Base-by-base conservation (phyloP, 2,329 filamentous ascomycete genomes). In the Aschersonia sp. region DNA sequence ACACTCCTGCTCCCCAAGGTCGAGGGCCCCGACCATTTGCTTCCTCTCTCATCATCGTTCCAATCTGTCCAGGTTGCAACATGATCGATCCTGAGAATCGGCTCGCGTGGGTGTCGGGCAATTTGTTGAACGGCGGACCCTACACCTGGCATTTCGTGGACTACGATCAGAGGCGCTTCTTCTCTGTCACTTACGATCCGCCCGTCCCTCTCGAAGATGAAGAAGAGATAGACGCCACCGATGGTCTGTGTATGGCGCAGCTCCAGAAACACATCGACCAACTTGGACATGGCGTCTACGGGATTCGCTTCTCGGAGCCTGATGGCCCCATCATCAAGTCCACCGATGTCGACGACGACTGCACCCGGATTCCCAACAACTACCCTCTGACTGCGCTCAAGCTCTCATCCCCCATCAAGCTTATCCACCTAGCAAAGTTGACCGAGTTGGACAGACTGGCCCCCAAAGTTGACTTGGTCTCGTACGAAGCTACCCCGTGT, bases 391-490 rank as follows among this genome's bases (percentile, higher is more conserved):
- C 53, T 52, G 5, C 51, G 62, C 0, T 45, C 53, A 2, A 49
- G 53, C 12, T 49, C 55, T 30, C 43, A 51, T 4, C 45, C 43
- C 2, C 52, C 55, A 38, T 48, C 38, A 35, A 42, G 20, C 30
- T 48, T 0, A 41, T 59, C 1, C 46, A 28, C 1, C 53, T 60
- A 9, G 48, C 53, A 12, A 53, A 59, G 6, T 51, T 65, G 1
- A 46, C 54, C 31, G 61, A 65, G 47, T 30, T 64, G 10, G 58
- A 59, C 30, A 52, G 60, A 31, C 52, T 63, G 7, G 53, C 49
- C 3, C 54, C 57, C 1, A 48, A 56, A 42, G 53, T 58, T 30
- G 60, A 63, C 46, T 55, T 61, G 43, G 57, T 60, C 12, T 51
- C 47, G 45, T 31, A 30, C 30, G 44, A 45, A 29, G 43, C 47